Percentiles rank a stretch among this genome's conserved stretches.
These are phyloP conservation scores for Candida frijolesensis DNA, from an alignment of 1,139 yeast species.

Conservation along the genomic window DNA sequence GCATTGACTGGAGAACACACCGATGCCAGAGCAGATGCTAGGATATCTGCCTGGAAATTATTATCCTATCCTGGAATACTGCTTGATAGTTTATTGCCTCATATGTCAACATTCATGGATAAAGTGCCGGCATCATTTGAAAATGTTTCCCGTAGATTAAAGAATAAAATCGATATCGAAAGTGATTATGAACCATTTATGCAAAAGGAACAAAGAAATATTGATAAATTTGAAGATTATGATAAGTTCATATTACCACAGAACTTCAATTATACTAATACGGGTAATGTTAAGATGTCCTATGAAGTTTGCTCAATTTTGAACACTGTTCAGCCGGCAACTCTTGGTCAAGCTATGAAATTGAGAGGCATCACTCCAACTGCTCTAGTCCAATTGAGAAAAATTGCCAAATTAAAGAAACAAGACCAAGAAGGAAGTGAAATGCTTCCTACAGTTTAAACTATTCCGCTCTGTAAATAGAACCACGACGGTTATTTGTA, in stretches of 20 bases:
- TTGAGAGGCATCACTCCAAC: slow-evolving; percentile 95
- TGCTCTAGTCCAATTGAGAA: slow-evolving; percentile 68
- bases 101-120: slow-evolving; percentile 20
- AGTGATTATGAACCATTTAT: slow-evolving; percentile 85
- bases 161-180: slow-evolving; percentile 69
- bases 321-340: slow-evolving; percentile 78
- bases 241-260: slow-evolving; percentile 71
- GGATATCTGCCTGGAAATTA: slow-evolving; percentile 48
- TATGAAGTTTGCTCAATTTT: slow-evolving; percentile 73
- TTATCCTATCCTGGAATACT: slow-evolving; percentile 42
- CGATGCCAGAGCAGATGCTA: slow-evolving; percentile 32
- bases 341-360: slow-evolving; percentile 92
- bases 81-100: slow-evolving; percentile 34
- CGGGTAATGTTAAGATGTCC: slow-evolving; percentile 55
- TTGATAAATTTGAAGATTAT: slow-evolving; percentile 81
- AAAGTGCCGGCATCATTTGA: slow-evolving; percentile 27
- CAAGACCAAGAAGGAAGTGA: slow-evolving; percentile 16
- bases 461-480: background rate
- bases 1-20: slow-evolving; percentile 49
- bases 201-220: slow-evolving; percentile 66
- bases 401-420: slow-evolving; percentile 29
- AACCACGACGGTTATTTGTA: background rate
- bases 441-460: slow-evolving; percentile 5
- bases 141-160: slow-evolving; percentile 52
- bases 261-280: slow-evolving; percentile 59